Conservation (phyloP, 1,284 basidiomycete genomes). For the Cryptococcus amylolentus region DNA sequence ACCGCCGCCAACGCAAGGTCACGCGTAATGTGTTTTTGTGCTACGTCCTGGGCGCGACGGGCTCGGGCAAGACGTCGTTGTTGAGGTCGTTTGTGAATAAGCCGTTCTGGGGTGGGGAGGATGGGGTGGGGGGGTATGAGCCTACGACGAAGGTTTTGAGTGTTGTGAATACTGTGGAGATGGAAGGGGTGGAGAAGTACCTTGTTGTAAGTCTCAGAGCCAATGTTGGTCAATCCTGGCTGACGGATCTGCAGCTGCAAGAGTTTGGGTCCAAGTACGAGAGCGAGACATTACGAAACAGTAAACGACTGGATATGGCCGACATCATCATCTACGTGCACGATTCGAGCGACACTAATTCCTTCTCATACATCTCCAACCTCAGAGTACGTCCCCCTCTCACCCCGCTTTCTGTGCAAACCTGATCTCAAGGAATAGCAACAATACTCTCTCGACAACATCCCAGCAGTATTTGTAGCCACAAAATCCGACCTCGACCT, state of each 20-base stretch:
- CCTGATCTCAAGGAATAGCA: constrained; percentile 57
- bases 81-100: constrained; percentile 82
- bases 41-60: constrained; percentile 91
- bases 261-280: constrained; percentile 97
- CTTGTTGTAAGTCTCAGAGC: constrained; percentile 66
- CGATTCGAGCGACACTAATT: constrained; percentile 97
- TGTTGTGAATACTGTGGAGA: constrained; percentile 93
- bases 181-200: constrained; percentile 92
- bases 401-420: background rate
- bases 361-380: constrained; percentile 97
- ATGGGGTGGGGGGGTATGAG: constrained; percentile 58
- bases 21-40: constrained; percentile 85
- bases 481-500: constrained; percentile 97
- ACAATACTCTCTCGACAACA: constrained; percentile 91
- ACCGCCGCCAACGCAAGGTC: constrained; percentile 81
- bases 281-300: constrained; percentile 79
- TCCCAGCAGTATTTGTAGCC: constrained; percentile 94
- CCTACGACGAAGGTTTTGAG: constrained; percentile 85
- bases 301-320: constrained; percentile 84
- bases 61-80: constrained; percentile 89
- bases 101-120: constrained; percentile 54
- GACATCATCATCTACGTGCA: constrained; percentile 95
- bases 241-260: constrained; percentile 64
- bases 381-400: constrained; percentile 63
- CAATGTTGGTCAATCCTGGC: background rate